Percentiles rank a stretch among this genome's conserved stretches.
Conservation (phyloP, 768 basidiomycete genomes). For the Tricholoma hemisulphureum region DNA sequence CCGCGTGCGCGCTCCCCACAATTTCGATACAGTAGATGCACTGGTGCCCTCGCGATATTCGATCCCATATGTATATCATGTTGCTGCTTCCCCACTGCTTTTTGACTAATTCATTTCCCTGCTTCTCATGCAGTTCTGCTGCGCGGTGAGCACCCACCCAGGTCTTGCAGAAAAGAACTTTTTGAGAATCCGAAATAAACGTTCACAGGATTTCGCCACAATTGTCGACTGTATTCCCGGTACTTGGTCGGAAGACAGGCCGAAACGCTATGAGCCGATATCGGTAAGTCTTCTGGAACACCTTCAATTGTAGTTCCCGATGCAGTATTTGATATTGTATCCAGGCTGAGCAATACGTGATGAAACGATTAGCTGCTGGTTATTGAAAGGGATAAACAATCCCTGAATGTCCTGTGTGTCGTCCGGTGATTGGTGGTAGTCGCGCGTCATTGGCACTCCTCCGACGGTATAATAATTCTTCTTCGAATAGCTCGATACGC, state of each 20-base stretch:
- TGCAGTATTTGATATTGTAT: background rate
- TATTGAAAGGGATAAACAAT: constrained; percentile 27
- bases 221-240: constrained; percentile 52
- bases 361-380: constrained; percentile 36
- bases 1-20: constrained; percentile 46
- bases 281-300: constrained; percentile 26
- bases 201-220: constrained; percentile 36
- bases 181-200: constrained; percentile 12
- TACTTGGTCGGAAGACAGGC: constrained; percentile 43
- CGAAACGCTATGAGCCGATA: constrained; percentile 51
- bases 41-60: constrained; percentile 56
- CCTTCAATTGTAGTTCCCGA: background rate
- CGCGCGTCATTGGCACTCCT: no score
- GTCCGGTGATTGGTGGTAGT: no score
- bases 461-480: no score
- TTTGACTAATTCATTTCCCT: background rate
- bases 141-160: constrained; percentile 25
- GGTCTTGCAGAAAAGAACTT: background rate
- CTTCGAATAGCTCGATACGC: no score
- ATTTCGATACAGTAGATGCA: constrained; percentile 18
- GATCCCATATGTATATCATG: constrained; percentile 53
- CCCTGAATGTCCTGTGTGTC: no score
- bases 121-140: constrained; percentile 30
- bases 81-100: background rate
- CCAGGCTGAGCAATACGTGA: constrained; percentile 37